phyloP scores from a whole-genome alignment of 805 yeast genomes.

The Nakazawaea peltata region DNA sequence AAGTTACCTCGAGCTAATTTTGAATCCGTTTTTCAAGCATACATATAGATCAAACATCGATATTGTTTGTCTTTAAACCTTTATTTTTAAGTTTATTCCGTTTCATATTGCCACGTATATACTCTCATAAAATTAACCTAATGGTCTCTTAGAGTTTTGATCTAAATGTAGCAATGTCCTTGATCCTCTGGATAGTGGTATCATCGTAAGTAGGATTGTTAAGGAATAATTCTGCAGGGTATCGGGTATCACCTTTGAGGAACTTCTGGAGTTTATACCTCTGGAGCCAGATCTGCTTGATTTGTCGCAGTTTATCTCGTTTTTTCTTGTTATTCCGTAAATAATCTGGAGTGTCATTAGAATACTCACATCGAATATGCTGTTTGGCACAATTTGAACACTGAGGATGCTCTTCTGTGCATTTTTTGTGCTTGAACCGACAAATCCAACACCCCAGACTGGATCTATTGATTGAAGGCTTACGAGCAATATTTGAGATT shows the following conservation, averaged over 20 bases:
- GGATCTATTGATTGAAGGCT: too few species aligned
- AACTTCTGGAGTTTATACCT: slow-evolving; percentile 5
- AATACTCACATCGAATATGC: slow-evolving; percentile 6
- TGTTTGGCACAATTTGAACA: slow-evolving; percentile 7
- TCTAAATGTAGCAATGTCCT: too few species aligned
- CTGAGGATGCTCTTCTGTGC: slow-evolving; percentile 2
- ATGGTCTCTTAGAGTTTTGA: too few species aligned
- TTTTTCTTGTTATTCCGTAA: neutral
- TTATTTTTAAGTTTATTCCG: too few species aligned
- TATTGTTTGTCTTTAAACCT: too few species aligned
- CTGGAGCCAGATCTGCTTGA: slow-evolving; percentile 6
- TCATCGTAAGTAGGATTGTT: slow-evolving; percentile 1
- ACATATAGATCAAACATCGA: too few species aligned
- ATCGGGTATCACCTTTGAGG: neutral
- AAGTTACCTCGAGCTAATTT: too few species aligned
- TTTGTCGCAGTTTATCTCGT: neutral
- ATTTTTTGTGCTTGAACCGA: slow-evolving; percentile 6
- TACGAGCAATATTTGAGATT: too few species aligned
- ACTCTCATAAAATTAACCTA: too few species aligned
- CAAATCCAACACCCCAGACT: slow-evolving; percentile 8
- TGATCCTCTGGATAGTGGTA: too few species aligned
- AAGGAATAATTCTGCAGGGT: neutral
- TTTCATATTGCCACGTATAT: too few species aligned
- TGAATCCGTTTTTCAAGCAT: too few species aligned
- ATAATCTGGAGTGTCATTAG: neutral